Conservation (phyloP, 176 grass and related monocot species). For the Pontederia crassipes region DNA sequence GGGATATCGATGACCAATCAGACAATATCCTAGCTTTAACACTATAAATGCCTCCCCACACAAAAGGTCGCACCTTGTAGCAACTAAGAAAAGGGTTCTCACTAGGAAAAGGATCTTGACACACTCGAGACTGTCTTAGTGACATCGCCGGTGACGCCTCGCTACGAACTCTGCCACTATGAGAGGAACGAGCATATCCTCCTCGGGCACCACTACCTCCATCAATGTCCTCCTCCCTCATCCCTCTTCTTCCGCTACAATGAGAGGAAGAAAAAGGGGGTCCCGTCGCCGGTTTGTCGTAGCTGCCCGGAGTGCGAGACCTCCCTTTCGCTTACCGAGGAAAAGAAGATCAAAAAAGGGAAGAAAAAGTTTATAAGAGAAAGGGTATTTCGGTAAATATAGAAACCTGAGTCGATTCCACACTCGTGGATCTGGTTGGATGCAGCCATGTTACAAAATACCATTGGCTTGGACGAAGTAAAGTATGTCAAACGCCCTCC, state of each 20-base stretch:
- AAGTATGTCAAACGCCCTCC: too few relatives aligned
- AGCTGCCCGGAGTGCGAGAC: background rate
- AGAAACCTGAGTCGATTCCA: too few relatives aligned
- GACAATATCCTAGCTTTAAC: background rate
- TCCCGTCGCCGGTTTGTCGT: too few relatives aligned
- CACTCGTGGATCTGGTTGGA: too few relatives aligned
- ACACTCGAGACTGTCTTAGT: slow-evolving; percentile 80
- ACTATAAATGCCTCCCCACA: too few relatives aligned
- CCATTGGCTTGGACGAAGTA: too few relatives aligned
- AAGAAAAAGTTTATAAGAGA: too few relatives aligned
- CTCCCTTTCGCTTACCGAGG: background rate
- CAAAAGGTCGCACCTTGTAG: background rate
- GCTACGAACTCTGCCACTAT: slow-evolving; percentile 77
- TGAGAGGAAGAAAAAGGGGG: slow-evolving; percentile 9
- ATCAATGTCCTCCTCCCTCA: slow-evolving; percentile 1
- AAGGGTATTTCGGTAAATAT: too few relatives aligned
- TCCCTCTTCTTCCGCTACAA: slow-evolving; percentile 10
- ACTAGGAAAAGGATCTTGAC: slow-evolving; percentile 97
- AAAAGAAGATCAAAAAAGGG: too few relatives aligned
- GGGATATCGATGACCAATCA: too few relatives aligned
- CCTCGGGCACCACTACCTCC: slow-evolving; percentile 3
- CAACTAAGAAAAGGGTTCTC: background rate
- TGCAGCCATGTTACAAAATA: too few relatives aligned
- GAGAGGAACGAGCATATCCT: slow-evolving; percentile 33
- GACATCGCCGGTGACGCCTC: slow-evolving; percentile 66